Percentiles rank a stretch among this genome's conserved stretches.
Evolutionary conservation across 2,329 filamentous ascomycete species (phyloP).

Genomic region (Epichloe baconii): DNA sequence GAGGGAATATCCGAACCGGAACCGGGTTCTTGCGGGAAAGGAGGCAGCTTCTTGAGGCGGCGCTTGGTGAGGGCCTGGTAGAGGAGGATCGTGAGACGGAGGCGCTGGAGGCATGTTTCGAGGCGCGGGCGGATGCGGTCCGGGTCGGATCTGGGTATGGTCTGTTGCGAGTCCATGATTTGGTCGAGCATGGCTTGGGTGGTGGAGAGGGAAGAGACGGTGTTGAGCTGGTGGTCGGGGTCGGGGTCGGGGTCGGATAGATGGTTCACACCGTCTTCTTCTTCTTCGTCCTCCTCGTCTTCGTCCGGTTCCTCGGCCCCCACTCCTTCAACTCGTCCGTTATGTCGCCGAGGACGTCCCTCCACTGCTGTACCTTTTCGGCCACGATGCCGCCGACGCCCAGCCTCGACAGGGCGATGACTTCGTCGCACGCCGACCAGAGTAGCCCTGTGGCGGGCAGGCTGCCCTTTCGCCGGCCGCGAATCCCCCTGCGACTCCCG

Average conservation of each 20-base stretch:
- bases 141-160: slow-evolving; percentile 51
- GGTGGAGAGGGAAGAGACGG: slow-evolving; percentile 15
- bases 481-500: slow-evolving; percentile 11
- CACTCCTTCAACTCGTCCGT: slow-evolving; percentile 80
- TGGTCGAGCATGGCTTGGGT: slow-evolving; percentile 52
- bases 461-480: slow-evolving; percentile 34
- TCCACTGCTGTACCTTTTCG: slow-evolving; percentile 58
- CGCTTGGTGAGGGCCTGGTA: slow-evolving; percentile 60
- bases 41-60: slow-evolving; percentile 46
- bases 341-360: slow-evolving; percentile 66
- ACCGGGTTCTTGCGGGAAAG: slow-evolving; percentile 19
- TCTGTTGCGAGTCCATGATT: slow-evolving; percentile 48
- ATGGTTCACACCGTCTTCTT: slow-evolving; percentile 31
- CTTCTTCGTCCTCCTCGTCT: slow-evolving; percentile 35
- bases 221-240: neutral
- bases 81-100: slow-evolving; percentile 55
- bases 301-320: slow-evolving; percentile 57
- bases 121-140: slow-evolving; percentile 52
- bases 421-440: slow-evolving; percentile 71
- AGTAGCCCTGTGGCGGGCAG: slow-evolving; percentile 60
- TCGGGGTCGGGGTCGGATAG: slow-evolving; percentile 7
- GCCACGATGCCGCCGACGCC: slow-evolving; percentile 61
- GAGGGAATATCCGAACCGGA: slow-evolving; percentile 19
- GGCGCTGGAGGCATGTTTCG: slow-evolving; percentile 47
- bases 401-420: slow-evolving; percentile 48